Evolutionary conservation across 1,284 basidiomycete genomes (phyloP), one percentile per base, ranked within the genome.

Genomic region (Moniliophthora roreri): DNA sequence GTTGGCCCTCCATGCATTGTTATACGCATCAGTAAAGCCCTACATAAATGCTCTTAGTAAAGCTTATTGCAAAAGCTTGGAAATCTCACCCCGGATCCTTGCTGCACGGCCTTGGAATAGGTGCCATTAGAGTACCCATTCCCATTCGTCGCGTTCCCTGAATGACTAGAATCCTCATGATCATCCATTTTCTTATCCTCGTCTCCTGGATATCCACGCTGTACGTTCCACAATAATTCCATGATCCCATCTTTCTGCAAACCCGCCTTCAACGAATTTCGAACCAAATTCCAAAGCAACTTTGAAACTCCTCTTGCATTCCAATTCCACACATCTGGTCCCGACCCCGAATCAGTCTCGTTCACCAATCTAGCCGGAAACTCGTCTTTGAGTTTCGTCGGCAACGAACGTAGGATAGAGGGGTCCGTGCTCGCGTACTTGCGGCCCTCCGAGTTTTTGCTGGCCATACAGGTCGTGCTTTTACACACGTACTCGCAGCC

Each of bases 401-500:
- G 87, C 10, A 90, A 74, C 2, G 84, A 79, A 40, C 81, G 80
- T 53, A 89, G 74, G 60, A 90, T 84, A 4, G 81, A 80, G 2
- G 78, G 72, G 60, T 90, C 87, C 0, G 84, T 88, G 63, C 82
- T 85, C 0, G 84, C 80, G 59, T 82, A 88, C 57, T 74, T 80
- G 37, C 85, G 78, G 0, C 81, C 83, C 34, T 83, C 82, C 1
- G 75, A 52, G 6, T 67, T 66, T 21, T 67, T 67, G 21, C 65
- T 62, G 16, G 69, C 63, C 28, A 69, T 57, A 64, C 81, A 86
- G 26, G 67, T 42, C 0, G 66, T 50, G 24, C 76, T 81, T 51
- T 73, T 76, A 64, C 87, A 90, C 2, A 76, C 72, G 57, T 90
- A 90, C 63, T 87, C 84, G 63, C 87, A 87, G n/a, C 85, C 87